phyloP scores from a whole-genome alignment of 352 stramenopile genomes.

The Phytophthora vignae region DNA sequence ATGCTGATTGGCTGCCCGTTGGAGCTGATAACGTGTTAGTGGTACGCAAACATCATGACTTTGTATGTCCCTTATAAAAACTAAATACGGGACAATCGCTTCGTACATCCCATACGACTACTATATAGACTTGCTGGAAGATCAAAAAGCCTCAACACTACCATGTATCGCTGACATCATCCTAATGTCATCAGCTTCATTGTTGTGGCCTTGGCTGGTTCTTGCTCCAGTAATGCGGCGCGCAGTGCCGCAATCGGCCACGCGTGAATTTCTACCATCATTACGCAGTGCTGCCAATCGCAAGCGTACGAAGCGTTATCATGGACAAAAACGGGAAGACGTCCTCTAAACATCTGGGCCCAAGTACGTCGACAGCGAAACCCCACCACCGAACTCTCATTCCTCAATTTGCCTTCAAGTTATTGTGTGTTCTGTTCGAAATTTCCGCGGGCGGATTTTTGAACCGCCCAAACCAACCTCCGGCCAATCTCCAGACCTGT shows the following conservation, averaged over 20 bases:
- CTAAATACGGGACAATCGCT: neutral
- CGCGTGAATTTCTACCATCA: too few species aligned
- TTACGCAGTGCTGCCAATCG: too few species aligned
- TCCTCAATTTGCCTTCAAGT: neutral
- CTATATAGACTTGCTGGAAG: neutral
- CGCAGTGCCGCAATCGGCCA: constrained; percentile 91
- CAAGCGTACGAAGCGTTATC: neutral
- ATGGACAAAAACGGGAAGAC: neutral
- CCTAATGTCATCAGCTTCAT: neutral
- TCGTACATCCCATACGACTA: neutral
- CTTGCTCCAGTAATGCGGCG: neutral
- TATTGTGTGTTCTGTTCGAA: too few species aligned
- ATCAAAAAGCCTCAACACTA: too few species aligned
- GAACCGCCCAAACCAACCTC: too few species aligned
- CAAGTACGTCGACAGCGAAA: constrained; percentile 65
- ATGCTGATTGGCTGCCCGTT: constrained; percentile 18
- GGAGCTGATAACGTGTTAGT: neutral
- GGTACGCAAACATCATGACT: neutral
- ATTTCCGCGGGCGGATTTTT: too few species aligned
- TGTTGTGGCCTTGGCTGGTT: neutral
- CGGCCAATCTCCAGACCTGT: too few species aligned
- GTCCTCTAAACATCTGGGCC: constrained; percentile 29
- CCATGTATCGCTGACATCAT: neutral
- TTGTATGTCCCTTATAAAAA: too few species aligned
- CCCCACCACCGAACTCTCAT: neutral